Evolutionary conservation across 768 basidiomycete species (phyloP), one percentile per base, ranked within the genome.

Genomic region (Hygrocybe punicea): DNA sequence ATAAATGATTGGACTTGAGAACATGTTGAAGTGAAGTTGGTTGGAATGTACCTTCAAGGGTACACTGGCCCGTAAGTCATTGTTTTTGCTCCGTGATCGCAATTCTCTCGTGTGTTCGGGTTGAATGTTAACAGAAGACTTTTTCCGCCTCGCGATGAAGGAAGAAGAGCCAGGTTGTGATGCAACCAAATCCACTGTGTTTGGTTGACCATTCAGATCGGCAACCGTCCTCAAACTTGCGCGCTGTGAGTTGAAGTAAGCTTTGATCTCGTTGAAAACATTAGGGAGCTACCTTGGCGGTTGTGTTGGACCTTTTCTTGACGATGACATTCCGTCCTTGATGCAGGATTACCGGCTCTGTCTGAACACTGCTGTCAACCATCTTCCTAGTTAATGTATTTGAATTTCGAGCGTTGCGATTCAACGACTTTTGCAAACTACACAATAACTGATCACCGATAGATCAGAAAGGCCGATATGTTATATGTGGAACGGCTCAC

Each of bases 1-100:
- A 16, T 14, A 40, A 29, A 35, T 13, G 40, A 19, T 39, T 35
- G n/a, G 51, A 53, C 19, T 39, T 45, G 25, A 40, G 37, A 33
- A 55, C 51, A 29, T 5, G 42, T 44, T 23, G 16, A 42, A 40
- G 34, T 51, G 24, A 24, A 50, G 29, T 42, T 19, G 23, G 25
- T 37, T 29, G 59, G 61, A 62, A 81, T 78, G 62, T 69, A 29
- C 29, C 29, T 29, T 73, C 36, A 74, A 75, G 46, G 78, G 73
- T 25, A 75, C 75, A 51, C 73, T 72, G 25, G 73, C 58, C 2
- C 74, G 71, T 33, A 73, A 71, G 36, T 76, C 77, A 42, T 70
- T 67, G 19, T 69, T 71, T 58, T 77, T 81, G 59, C 71, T 73
- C 58, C 78, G 73, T 53, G 81, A 80, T 35, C 81, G 75, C 40